Conservation (phyloP, 768 basidiomycete genomes). For the Leucosporidium yakuticum region DNA sequence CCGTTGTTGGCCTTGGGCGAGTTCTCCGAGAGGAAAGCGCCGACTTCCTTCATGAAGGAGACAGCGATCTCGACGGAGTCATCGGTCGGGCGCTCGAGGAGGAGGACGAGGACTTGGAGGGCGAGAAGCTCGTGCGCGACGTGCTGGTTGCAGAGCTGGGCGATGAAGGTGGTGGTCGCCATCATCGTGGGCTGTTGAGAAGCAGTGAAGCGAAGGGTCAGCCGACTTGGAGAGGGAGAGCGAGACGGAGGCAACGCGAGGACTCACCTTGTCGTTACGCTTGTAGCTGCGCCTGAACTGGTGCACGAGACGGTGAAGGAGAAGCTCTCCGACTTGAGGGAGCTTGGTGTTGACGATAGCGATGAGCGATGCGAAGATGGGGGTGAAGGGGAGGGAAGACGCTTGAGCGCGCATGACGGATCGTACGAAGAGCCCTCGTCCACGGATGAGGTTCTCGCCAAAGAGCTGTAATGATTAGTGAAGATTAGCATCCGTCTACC, state of each 20-base stretch:
- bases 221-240: slow-evolving; percentile 5
- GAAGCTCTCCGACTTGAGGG: slow-evolving; percentile 88
- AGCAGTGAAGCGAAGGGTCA: no score
- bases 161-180: slow-evolving; percentile 80
- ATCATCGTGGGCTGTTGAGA: slow-evolving; percentile 71
- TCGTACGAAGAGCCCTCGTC: slow-evolving; percentile 82
- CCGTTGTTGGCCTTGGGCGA: slow-evolving; percentile 91
- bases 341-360: slow-evolving; percentile 95
- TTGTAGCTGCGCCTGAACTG: slow-evolving; percentile 94
- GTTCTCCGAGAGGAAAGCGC: slow-evolving; percentile 86
- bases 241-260: background rate
- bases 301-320: slow-evolving; percentile 80
- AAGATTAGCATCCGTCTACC: slow-evolving; percentile 44
- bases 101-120: slow-evolving; percentile 88
- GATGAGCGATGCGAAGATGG: slow-evolving; percentile 89
- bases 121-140: slow-evolving; percentile 92
- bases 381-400: slow-evolving; percentile 93
- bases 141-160: slow-evolving; percentile 83
- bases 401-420: slow-evolving; percentile 98
- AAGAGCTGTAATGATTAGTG: slow-evolving; percentile 52
- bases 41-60: slow-evolving; percentile 94
- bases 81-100: slow-evolving; percentile 90
- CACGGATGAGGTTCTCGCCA: slow-evolving; percentile 85
- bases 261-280: slow-evolving; percentile 86
- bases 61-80: slow-evolving; percentile 98